A percentile compares a stretch with the other conserved stretches of the same genome.
Evolutionary conservation across 352 stramenopile genomes (phyloP).

Genomic region (Globisporangium uncinulatum): DNA sequence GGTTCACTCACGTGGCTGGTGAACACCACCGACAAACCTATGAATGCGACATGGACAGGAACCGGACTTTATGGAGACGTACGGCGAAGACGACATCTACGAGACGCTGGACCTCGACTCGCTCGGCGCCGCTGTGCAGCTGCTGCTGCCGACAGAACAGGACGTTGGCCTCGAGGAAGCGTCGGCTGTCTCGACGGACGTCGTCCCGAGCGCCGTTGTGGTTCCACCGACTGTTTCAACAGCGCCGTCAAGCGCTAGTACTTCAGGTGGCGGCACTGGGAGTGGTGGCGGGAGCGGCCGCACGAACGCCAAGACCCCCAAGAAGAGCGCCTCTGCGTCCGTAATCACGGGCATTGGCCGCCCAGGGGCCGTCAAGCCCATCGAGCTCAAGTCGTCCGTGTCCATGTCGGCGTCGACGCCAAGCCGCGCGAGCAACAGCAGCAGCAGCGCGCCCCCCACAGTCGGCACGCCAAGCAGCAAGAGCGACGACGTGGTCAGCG

Average conservation of each 20-base stretch:
- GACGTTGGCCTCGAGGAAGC: constrained; percentile 65
- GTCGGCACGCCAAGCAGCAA: constrained; percentile 37
- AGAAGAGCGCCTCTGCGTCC: constrained; percentile 52
- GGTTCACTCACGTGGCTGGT: no score
- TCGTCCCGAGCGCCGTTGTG: constrained; percentile 2
- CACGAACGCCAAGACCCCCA: constrained; percentile 46
- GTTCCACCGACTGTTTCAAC: neutral
- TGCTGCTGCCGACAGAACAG: constrained; percentile 63
- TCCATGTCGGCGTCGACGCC: constrained; percentile 30
- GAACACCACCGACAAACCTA: no score
- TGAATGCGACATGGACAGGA: constrained; percentile 37
- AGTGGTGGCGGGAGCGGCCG: constrained; percentile 4
- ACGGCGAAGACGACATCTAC: constrained; percentile 92
- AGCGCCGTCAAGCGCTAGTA: neutral
- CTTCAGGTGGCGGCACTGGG: constrained; percentile 1
- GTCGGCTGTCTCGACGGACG: constrained; percentile 11
- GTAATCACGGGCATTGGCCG: constrained; percentile 71
- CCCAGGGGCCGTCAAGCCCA: constrained; percentile 63
- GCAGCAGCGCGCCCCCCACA: constrained; percentile 3
- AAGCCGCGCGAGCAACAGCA: constrained; percentile 19
- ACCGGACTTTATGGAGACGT: constrained; percentile 91
- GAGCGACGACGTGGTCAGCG: constrained; percentile 31
- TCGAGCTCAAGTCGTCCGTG: constrained; percentile 75
- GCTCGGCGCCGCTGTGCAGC: constrained; percentile 65
- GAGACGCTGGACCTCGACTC: constrained; percentile 94